Conservation (phyloP, 805 yeast species). For the Lipomyces yamanashiensis region DNA sequence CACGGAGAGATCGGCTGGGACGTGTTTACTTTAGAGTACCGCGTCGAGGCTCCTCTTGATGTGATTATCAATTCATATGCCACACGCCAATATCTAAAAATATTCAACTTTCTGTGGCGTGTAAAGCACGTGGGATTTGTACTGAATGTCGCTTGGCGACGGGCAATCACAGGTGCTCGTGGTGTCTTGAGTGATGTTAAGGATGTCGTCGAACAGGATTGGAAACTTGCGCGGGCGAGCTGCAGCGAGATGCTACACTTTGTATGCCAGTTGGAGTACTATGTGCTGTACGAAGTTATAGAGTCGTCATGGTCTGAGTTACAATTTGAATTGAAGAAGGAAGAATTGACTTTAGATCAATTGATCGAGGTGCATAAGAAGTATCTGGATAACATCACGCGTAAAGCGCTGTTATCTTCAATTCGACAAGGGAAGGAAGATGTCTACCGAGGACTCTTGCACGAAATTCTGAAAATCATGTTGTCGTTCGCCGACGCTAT, state of each 20-base stretch:
- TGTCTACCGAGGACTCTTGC: conserved; percentile 41
- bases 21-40: conserved; percentile 83
- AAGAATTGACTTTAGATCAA: conserved; percentile 45
- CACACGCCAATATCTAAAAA: conserved; percentile 63
- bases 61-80: conserved; percentile 58
- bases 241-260: conserved; percentile 45
- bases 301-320: conserved; percentile 47
- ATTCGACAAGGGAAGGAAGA: conserved; percentile 31
- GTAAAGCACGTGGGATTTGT: conserved; percentile 64
- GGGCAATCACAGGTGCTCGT: conserved; percentile 42
- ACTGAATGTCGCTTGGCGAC: conserved; percentile 56
- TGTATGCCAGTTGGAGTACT: conserved; percentile 45
- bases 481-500: conserved; percentile 39
- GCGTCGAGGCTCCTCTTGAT: conserved; percentile 55
- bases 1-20: conserved; percentile 88
- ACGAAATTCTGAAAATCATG: conserved; percentile 43
- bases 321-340: conserved; percentile 38
- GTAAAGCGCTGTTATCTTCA: conserved; percentile 45
- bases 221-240: conserved; percentile 40
- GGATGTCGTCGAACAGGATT: conserved; percentile 32
- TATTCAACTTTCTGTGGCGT: conserved; percentile 86
- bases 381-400: conserved; percentile 42
- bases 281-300: conserved; percentile 46
- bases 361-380: conserved; percentile 44
- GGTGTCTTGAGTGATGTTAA: conserved; percentile 31